These are phyloP conservation scores for Gremmenia infestans DNA, from an alignment of 2,329 filamentous ascomycete species.

Conservation along the genomic window DNA sequence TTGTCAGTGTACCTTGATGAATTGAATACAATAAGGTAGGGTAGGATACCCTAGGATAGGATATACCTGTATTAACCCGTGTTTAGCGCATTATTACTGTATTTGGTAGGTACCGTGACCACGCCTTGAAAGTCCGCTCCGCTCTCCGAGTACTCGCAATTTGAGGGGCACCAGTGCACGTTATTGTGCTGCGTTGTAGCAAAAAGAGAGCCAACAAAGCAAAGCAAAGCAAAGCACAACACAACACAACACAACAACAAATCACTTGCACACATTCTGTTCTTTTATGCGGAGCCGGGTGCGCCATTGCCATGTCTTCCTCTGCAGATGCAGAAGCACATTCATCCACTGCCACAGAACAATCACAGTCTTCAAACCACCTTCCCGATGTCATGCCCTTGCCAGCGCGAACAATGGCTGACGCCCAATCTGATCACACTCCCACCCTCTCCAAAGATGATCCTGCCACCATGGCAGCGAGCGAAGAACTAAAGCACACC, in stretches of 20 bases:
- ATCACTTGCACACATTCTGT: not conserved
- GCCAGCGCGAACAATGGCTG: conserved; percentile 22
- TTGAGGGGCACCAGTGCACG: not conserved
- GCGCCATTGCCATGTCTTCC: conserved; percentile 18
- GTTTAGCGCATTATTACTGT: no score
- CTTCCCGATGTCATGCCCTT: conserved; percentile 20
- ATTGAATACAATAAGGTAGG: no score
- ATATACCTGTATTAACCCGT: no score
- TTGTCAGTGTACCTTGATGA: no score
- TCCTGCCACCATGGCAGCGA: conserved; percentile 57
- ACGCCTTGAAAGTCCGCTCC: not conserved
- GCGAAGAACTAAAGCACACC: conserved; percentile 61
- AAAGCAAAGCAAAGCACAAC: not conserved
- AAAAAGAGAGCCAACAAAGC: not conserved
- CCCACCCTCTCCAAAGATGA: conserved; percentile 41
- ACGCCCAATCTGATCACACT: conserved; percentile 11
- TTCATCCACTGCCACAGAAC: conserved; percentile 10
- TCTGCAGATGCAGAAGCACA: conserved; percentile 15
- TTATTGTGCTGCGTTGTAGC: no score
- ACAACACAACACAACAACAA: not conserved
- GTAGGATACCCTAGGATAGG: no score
- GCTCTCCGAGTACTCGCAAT: not conserved
- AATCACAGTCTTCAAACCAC: conserved; percentile 7
- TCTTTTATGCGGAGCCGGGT: conserved; percentile 12
- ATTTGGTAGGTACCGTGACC: not conserved